Evolutionary conservation across 2,329 filamentous ascomycete genomes (phyloP), one percentile per base, ranked within the genome.

Genomic region (Fusarium camptoceras): DNA sequence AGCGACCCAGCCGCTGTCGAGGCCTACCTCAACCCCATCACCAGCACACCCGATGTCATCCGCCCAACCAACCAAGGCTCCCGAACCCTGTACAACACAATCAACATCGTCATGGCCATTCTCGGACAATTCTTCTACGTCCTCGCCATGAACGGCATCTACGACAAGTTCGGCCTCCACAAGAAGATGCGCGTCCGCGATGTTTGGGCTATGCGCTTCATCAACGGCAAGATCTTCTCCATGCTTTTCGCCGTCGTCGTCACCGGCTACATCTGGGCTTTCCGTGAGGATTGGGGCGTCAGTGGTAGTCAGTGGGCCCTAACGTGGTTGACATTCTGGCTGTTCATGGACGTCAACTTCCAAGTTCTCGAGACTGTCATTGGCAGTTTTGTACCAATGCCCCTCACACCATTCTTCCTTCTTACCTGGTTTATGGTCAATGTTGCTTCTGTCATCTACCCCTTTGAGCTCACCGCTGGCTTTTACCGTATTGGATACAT

Each of bases 261-360:
- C 25, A 71, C 81, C 0, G 83, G 81, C 2, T 79, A 78, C 39
- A 79, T 83, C 56, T 85, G 83, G 83, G 83, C 81, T 0, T 85
- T 82, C 70, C 74, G 78, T 2, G 80, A 81, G 46, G 74, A 71
- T 28, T 85, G 83, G 83, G 51, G 64, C 3, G 81, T 84, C 6
- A 74, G 74, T 20, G 78, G 74, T 7, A 15, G 49, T 3, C 58
- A 76, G 39, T 78, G 78, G 34, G 75, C 62, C 7, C 48, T 69
- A 25, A 74, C 68, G 0, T 76, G 78, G 74, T 66, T 79, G 62
- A 70, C 72, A 8, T 68, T 77, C 12, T 84, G 81, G 82, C 68
- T 84, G 0, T 78, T 76, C 47, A 81, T 82, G 70, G 78, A 83
- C 54, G 73, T 80, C 55, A 81, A 85, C 70, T 83, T 82, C 68